Conservation (phyloP, 2,329 filamentous ascomycete genomes). For the Colletotrichum tofieldiae region DNA sequence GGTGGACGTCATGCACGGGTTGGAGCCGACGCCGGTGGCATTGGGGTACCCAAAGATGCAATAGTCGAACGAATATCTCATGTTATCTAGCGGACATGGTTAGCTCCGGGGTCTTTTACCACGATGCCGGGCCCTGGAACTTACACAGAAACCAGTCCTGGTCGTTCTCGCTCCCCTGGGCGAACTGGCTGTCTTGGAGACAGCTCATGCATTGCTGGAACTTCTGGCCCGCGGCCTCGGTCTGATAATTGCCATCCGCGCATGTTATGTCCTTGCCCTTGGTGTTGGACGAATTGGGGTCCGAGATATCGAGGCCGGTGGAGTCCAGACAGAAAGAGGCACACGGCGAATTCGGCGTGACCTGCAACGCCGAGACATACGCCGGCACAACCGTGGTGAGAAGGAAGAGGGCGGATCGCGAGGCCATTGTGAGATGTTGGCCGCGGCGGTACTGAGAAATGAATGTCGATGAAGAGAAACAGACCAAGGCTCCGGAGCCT, state of each 20-base stretch:
- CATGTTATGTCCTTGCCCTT: constrained; percentile 64
- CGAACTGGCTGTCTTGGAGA: constrained; percentile 66
- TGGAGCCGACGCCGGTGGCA: constrained; percentile 59
- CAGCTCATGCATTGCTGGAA: constrained; percentile 68
- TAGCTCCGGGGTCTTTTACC: not conserved
- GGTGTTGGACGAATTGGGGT: constrained; percentile 64
- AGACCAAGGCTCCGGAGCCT: constrained; percentile 36
- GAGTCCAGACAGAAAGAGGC: constrained; percentile 65
- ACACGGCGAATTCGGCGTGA: constrained; percentile 70
- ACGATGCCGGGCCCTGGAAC: constrained; percentile 46
- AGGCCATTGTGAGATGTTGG: constrained; percentile 38
- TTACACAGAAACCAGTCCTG: constrained; percentile 71
- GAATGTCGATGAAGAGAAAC: constrained; percentile 19
- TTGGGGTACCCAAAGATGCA: constrained; percentile 70
- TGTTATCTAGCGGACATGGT: constrained; percentile 61
- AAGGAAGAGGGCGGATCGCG: constrained; percentile 44
- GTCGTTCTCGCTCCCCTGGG: constrained; percentile 65
- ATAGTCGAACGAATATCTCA: constrained; percentile 67
- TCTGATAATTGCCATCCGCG: constrained; percentile 60
- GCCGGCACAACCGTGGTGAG: constrained; percentile 50
- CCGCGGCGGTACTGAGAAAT: not conserved
- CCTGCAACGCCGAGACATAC: constrained; percentile 57
- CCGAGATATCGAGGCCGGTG: constrained; percentile 57
- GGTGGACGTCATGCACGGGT: constrained; percentile 66
- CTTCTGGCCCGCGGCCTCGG: constrained; percentile 58